Conservation (phyloP, 371 early-diverging fungal genomes). For the Mortierella sp. region DNA sequence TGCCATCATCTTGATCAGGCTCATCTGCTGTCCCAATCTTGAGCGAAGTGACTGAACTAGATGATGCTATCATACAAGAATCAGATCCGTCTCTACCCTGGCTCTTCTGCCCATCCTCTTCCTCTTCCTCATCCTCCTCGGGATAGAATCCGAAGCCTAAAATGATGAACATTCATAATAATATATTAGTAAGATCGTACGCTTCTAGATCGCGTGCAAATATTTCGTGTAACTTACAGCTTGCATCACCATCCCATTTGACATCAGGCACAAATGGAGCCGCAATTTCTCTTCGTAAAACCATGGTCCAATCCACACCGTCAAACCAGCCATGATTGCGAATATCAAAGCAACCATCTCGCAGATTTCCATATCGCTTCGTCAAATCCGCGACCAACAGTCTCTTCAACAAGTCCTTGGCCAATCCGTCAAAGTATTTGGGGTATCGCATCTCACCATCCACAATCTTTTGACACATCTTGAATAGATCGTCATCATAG, state of each 20-base stretch:
- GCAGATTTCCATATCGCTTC: slow-evolving; percentile 81
- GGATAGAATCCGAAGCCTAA: slow-evolving; percentile 53
- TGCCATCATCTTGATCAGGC: slow-evolving; percentile 12
- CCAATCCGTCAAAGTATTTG: slow-evolving; percentile 78
- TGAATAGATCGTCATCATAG: slow-evolving; percentile 66
- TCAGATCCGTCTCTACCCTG: slow-evolving; percentile 8
- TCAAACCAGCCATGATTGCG: slow-evolving; percentile 82
- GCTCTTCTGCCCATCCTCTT: slow-evolving; percentile 11
- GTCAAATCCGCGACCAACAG: slow-evolving; percentile 85
- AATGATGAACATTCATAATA: not conserved
- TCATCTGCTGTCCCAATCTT: not conserved
- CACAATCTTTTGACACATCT: slow-evolving; percentile 88
- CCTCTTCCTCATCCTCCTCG: slow-evolving; percentile 45
- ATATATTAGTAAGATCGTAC: no score
- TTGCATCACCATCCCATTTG: slow-evolving; percentile 72
- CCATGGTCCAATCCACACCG: slow-evolving; percentile 74
- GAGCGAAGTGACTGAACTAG: slow-evolving; percentile 3
- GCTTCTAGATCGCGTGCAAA: not conserved
- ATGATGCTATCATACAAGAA: slow-evolving; percentile 10
- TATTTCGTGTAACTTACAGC: slow-evolving; percentile 48
- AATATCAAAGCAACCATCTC: slow-evolving; percentile 71
- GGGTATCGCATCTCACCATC: slow-evolving; percentile 82
- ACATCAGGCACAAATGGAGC: slow-evolving; percentile 80
- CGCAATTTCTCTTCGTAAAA: slow-evolving; percentile 65
- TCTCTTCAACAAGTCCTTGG: slow-evolving; percentile 82